Percentiles rank a stretch among this genome's conserved stretches.
phyloP scores from a whole-genome alignment of 805 yeast species.

The Wickerhamomyces chambardii region DNA sequence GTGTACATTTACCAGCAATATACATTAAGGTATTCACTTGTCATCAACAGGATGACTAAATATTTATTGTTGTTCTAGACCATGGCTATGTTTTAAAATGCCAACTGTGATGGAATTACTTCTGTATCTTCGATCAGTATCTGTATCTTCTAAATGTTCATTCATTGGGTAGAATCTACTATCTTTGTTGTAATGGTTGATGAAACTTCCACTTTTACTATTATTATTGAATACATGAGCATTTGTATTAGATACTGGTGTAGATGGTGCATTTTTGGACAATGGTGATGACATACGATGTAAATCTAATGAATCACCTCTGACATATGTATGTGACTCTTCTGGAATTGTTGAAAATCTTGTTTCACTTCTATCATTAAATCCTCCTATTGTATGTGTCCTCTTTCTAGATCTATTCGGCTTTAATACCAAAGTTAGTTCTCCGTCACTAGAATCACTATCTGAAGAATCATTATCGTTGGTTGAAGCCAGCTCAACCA shows the following conservation, averaged over 20 bases:
- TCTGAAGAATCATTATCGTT: constrained; percentile 17
- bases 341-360: constrained; percentile 34
- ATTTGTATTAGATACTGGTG: constrained; percentile 19
- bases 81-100: constrained; percentile 1
- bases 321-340: constrained; percentile 21
- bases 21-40: too few species aligned
- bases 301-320: not conserved
- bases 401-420: constrained; percentile 30
- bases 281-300: constrained; percentile 24
- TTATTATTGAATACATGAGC: constrained; percentile 15
- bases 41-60: too few species aligned
- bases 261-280: constrained; percentile 22
- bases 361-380: constrained; percentile 18
- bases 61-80: too few species aligned
- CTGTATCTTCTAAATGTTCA: not conserved
- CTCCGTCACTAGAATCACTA: constrained; percentile 30
- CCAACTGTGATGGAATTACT: constrained; percentile 18
- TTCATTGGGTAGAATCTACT: constrained; percentile 12
- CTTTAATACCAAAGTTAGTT: constrained; percentile 34
- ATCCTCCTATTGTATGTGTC: constrained; percentile 22
- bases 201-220: constrained; percentile 7
- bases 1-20: not conserved
- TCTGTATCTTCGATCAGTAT: constrained; percentile 6
- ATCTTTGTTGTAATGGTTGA: constrained; percentile 36
- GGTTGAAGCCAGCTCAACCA: too few species aligned